Evolutionary conservation across 2,329 filamentous ascomycete genomes (phyloP).

Genomic region (Aspergillus awamori): DNA sequence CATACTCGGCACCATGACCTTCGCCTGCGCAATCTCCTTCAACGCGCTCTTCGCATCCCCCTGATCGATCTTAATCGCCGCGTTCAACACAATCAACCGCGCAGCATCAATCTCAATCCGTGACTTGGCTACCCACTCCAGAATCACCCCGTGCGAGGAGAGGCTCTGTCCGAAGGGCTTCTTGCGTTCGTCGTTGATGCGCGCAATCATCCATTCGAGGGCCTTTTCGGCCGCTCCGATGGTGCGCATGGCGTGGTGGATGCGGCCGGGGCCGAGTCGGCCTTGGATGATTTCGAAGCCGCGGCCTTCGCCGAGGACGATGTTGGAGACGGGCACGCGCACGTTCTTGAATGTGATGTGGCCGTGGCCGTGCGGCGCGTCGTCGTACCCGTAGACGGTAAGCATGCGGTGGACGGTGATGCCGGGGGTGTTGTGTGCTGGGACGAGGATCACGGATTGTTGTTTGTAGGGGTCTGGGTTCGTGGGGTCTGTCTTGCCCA

Average conservation of each 20-base stretch:
- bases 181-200: constrained; percentile 89
- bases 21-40: constrained; percentile 92
- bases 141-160: constrained; percentile 86
- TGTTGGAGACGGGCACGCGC: constrained; percentile 77
- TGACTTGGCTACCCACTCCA: constrained; percentile 91
- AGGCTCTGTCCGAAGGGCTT: constrained; percentile 88
- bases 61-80: constrained; percentile 91
- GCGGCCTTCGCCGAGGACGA: constrained; percentile 88
- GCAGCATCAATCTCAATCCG: constrained; percentile 93
- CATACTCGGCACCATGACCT: constrained; percentile 83
- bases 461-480: constrained; percentile 81
- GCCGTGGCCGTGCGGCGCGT: constrained; percentile 96
- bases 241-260: constrained; percentile 96
- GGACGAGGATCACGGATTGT: constrained; percentile 91
- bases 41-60: constrained; percentile 85
- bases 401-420: constrained; percentile 95
- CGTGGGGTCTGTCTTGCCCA: constrained; percentile 84
- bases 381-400: constrained; percentile 91
- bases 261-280: constrained; percentile 89
- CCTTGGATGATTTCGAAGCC: constrained; percentile 99
- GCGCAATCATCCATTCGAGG: constrained; percentile 90
- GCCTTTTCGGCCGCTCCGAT: constrained; percentile 90
- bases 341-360: constrained; percentile 90
- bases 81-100: constrained; percentile 87
- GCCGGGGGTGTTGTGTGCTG: constrained; percentile 70